phyloP scores from a whole-genome alignment of 2,329 filamentous ascomycete genomes.

The Simplicillium sp. region DNA sequence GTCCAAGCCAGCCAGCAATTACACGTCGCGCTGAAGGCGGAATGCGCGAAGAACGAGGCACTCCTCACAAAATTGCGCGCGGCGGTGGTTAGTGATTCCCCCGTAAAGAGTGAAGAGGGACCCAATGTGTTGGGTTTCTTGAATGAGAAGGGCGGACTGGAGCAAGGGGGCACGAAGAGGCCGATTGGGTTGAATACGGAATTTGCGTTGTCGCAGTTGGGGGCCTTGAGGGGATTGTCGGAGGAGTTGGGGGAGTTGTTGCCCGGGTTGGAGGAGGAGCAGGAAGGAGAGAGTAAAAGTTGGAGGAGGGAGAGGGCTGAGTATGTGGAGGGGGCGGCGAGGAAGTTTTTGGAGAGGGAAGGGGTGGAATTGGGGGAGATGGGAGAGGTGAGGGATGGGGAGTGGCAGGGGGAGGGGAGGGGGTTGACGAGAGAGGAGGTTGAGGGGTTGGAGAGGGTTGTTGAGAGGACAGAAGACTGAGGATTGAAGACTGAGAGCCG shows the following conservation, averaged over 20 bases:
- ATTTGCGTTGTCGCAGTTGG: constrained; percentile 77
- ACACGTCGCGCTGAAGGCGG: constrained; percentile 57
- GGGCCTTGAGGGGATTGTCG: constrained; percentile 62
- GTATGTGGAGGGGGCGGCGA: constrained; percentile 76
- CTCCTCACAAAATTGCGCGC: constrained; percentile 55
- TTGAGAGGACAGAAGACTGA: constrained; percentile 11
- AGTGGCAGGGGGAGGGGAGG: constrained; percentile 49
- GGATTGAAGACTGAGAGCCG: too few species aligned
- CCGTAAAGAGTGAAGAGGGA: constrained; percentile 5
- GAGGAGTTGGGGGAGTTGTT: constrained; percentile 52
- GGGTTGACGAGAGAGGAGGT: constrained; percentile 43
- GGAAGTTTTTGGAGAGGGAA: constrained; percentile 64
- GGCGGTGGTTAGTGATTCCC: constrained; percentile 20
- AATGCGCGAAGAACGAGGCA: constrained; percentile 62
- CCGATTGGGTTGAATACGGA: constrained; percentile 62
- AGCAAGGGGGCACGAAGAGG: constrained; percentile 37
- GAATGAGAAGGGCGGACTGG: constrained; percentile 39
- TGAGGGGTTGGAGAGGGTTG: constrained; percentile 44
- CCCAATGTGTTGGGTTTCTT: constrained; percentile 44
- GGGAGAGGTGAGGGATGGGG: constrained; percentile 55
- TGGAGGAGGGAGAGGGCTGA: constrained; percentile 64
- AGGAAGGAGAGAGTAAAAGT: constrained; percentile 22
- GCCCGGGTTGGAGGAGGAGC: constrained; percentile 43
- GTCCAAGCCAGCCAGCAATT: constrained; percentile 72
- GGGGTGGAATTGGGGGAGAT: constrained; percentile 55